Base-by-base conservation (phyloP, 2,329 filamentous ascomycete genomes). In the Pseudodiploospora longispora region DNA sequence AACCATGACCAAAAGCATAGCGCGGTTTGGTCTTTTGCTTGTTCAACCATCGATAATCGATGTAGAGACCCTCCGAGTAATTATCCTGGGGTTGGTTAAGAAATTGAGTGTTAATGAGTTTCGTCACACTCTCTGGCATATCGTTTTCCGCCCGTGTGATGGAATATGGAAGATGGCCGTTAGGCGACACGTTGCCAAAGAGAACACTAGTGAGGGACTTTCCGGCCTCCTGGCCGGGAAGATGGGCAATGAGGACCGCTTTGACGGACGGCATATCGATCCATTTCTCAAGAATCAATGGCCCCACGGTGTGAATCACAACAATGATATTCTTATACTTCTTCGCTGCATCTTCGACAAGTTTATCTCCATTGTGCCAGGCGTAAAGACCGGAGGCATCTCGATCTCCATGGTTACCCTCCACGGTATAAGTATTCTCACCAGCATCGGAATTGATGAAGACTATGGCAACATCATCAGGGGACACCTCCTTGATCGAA, bases 41-140 rank as follows among this genome's bases (percentile, higher is more conserved):
- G 69, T 95, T 89, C 54, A 96, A 90, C 62, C 90, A 78, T 9
- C 89, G 82, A 66, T 96, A 95, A 68, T 96, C 91, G 52, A 94
- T 82, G 58, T 90, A 90, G 0, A 95, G 66, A 0, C 87, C 87
- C 58, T 95, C 87, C 1, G 73, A 75, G 59, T 93, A 95, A 51
- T 87, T 82, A 53, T 94, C 87, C 58, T 95, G 87, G 0, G 88
- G 87, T 1, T 85, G 67, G 10, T 87, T 85, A 0, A 57, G 34
- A 6, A 63, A 53, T 4, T 53, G 58, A 0, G 84, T 78, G 40
- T 79, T 68, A n/a, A 65, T 61, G 6, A 70, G 51, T 4, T 62
- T 47, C 5, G 59, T 62, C 2, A 69, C 60, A 34, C 64, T 66
- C 1, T 80, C 75, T 0, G 90, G 90, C 53, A 93, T 93, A 59